phyloP scores from a whole-genome alignment of 2,329 filamentous ascomycete species.

The Orbilia javanica region DNA sequence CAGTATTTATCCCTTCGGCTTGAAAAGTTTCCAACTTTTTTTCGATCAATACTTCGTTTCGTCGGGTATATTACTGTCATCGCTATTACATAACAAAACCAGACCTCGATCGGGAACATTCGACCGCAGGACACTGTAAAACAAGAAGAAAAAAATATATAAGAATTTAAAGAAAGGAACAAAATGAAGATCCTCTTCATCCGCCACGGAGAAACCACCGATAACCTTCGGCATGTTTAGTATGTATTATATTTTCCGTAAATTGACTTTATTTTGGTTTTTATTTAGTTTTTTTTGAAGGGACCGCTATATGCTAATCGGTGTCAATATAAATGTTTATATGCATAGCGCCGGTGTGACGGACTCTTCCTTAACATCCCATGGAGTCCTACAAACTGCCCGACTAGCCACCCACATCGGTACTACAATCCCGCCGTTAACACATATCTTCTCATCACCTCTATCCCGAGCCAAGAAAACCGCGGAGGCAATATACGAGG shows the following conservation, averaged over 20 bases:
- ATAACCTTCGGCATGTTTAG: conserved; percentile 85
- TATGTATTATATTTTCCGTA: no score
- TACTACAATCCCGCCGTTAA: conserved; percentile 74
- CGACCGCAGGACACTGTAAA: background rate
- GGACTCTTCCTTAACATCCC: conserved; percentile 83
- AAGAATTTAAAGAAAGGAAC: background rate
- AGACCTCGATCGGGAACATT: background rate
- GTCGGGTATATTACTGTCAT: background rate
- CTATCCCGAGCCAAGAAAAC: conserved; percentile 80
- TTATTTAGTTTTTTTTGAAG: background rate
- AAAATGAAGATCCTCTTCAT: conserved; percentile 75
- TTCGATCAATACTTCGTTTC: background rate
- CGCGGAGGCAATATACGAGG: conserved; percentile 74
- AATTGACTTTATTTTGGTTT: conserved; percentile 59
- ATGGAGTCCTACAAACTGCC: conserved; percentile 83
- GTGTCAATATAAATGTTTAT: background rate
- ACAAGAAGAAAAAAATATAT: background rate
- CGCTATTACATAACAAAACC: conserved; percentile 7
- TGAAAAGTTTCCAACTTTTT: no score
- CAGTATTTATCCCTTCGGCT: background rate
- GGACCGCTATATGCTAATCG: background rate
- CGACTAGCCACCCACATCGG: conserved; percentile 78
- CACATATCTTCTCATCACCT: conserved; percentile 82
- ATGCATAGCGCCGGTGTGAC: conserved; percentile 77
- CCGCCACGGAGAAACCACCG: conserved; percentile 89